Conservation (phyloP, 768 basidiomycete genomes). For the Naganishia antarctica region DNA sequence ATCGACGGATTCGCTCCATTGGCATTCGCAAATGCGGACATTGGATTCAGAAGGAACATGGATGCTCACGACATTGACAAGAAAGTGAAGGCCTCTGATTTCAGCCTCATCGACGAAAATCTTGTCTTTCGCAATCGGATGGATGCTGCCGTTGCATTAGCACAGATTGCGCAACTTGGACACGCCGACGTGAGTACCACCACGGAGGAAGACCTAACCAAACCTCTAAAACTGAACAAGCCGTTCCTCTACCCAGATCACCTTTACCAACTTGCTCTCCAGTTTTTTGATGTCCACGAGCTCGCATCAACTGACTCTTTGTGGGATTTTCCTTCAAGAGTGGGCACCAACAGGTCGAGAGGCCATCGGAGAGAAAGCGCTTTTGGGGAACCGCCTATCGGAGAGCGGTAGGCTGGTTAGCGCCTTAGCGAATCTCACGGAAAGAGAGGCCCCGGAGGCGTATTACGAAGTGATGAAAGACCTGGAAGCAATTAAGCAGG, state of each 20-base stretch:
- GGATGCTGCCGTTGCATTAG: constrained; percentile 70
- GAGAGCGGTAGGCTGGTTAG: constrained; percentile 65
- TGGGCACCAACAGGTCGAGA: constrained; percentile 60
- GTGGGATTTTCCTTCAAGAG: constrained; percentile 82
- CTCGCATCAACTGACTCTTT: constrained; percentile 82
- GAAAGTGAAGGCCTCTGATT: constrained; percentile 85
- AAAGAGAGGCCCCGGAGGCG: constrained; percentile 65
- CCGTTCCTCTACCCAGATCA: constrained; percentile 2
- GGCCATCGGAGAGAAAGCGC: neutral
- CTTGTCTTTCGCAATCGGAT: constrained; percentile 72
- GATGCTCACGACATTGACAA: constrained; percentile 94
- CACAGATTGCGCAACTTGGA: constrained; percentile 63
- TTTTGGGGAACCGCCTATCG: constrained; percentile 57
- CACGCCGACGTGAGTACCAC: constrained; percentile 50
- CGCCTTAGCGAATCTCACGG: constrained; percentile 69
- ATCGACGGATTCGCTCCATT: constrained; percentile 41
- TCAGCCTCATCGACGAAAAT: constrained; percentile 72
- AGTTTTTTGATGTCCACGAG: constrained; percentile 81
- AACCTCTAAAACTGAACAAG: neutral
- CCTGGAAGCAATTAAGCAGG: constrained; percentile 18
- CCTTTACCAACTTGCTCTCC: constrained; percentile 54
- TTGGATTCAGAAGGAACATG: constrained; percentile 29
- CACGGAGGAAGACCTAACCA: neutral
- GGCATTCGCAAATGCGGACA: constrained; percentile 6
- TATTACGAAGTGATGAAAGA: constrained; percentile 80